These are phyloP conservation scores for Chloroidium sp. DNA, from an alignment of 163 green algal genomes.

Conservation along the genomic window DNA sequence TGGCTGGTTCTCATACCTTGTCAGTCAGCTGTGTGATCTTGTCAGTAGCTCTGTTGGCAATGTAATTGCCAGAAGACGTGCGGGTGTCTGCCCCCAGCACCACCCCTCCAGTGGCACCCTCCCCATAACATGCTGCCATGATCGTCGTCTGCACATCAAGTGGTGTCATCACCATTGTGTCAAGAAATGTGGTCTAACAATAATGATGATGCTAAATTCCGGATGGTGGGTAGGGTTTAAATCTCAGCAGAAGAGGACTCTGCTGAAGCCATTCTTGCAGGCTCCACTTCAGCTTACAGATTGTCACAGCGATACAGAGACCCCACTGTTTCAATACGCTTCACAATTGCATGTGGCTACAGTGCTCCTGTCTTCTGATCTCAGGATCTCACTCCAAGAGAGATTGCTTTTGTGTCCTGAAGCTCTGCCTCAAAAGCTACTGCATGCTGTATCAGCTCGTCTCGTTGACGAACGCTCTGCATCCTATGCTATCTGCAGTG, in stretches of 20 bases:
- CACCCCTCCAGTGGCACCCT: constrained; percentile 70
- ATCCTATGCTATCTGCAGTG: neutral
- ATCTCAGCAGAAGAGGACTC: neutral
- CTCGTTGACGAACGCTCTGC: neutral
- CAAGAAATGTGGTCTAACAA: neutral
- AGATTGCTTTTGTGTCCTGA: constrained; percentile 6
- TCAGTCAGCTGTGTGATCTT: constrained; percentile 69
- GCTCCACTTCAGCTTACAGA: too few species aligned
- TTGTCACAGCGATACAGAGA: too few species aligned
- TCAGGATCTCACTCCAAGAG: constrained; percentile 14
- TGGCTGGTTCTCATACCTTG: constrained; percentile 3
- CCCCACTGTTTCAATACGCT: too few species aligned
- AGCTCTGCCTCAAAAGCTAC: constrained; percentile 11
- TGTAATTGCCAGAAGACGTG: constrained; percentile 57
- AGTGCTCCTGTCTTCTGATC: too few species aligned
- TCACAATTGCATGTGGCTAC: too few species aligned
- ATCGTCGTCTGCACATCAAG: constrained; percentile 59
- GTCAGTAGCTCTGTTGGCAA: constrained; percentile 68
- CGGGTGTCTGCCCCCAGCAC: constrained; percentile 68
- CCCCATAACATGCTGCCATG: constrained; percentile 61
- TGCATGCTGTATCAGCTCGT: neutral
- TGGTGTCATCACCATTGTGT: neutral
- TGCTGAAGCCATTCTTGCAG: too few species aligned
- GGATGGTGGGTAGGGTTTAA: neutral
- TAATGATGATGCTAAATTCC: neutral